Evolutionary conservation across 192 early-diverging fungal species (phyloP), one percentile per base, ranked within the genome.

Genomic region (Neocallimastix lanati): DNA sequence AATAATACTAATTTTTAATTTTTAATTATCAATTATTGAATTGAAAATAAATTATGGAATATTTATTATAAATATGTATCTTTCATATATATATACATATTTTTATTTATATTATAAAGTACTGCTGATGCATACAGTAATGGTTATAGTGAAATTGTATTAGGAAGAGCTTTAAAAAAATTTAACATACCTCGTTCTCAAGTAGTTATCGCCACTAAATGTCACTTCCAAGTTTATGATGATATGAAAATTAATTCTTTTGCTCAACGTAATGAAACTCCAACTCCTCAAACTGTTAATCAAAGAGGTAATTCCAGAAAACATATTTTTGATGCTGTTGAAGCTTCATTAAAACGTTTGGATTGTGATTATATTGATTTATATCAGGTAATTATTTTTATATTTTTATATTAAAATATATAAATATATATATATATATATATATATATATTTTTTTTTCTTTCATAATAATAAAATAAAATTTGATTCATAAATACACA

Each of bases 161-260:
- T 91, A 29, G 90, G 91, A 27, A 84, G 88, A 38, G 89, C 87
- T 37, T 80, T 92, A 15, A 38, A 81, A 0, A 80, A 84, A 35
- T 79, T 79, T 78, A 78, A 86, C 16, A 85, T 86, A 77, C 87
- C 88, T 35, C 85, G 90, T 58, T 86, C 86, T 76, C 81, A 88
- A 29, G 83, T 91, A 28, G 88, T 90, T 7, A 76, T 91, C 35
- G 89, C 89, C 0, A 90, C 90, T 77, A 91, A 91, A 78, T 85
- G 81, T 11, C 2, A 81, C 28, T 83, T 78, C 13, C 16, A 15
- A 33, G 76, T 18, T 0, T 27, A 29, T 14, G 28, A 35, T 18
- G 12, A 82, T 33, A 79, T 16, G 16, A 29, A 76, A 16, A 78
- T 67, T 79, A 79, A 29, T 67, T 33, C 28, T 35, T 78, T 35